Conservation (phyloP, 2,329 filamentous ascomycete genomes). For the Ciborinia camelliae region DNA sequence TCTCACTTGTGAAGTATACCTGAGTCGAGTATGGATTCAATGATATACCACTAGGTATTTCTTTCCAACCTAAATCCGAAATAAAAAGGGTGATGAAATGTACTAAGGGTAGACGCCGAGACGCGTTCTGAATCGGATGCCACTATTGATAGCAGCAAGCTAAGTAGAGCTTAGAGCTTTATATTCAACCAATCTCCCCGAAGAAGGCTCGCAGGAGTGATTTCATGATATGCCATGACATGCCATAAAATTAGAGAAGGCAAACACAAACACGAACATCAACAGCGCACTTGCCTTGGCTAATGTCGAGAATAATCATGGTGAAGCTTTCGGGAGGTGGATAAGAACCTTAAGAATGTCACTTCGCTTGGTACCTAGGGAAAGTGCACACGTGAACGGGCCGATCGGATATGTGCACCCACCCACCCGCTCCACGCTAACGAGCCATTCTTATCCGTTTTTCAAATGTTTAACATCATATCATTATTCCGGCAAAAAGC, state of each 20-base stretch:
- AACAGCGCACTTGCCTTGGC: neutral
- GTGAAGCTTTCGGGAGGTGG: slow-evolving; percentile 2
- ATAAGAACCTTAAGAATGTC: neutral
- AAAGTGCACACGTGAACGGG: neutral
- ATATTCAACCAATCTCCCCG: too few relatives aligned
- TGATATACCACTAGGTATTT: neutral
- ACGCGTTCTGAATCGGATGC: neutral
- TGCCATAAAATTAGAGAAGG: too few relatives aligned
- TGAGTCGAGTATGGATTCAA: neutral
- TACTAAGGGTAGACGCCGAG: neutral
- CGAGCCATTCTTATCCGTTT: neutral
- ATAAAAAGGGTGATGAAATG: neutral
- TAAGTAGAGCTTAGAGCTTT: neutral
- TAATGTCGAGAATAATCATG: neutral
- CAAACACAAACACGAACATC: neutral
- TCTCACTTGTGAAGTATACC: neutral
- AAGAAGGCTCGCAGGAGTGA: neutral
- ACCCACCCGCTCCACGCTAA: neutral
- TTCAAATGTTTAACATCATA: neutral
- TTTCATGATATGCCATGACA: neutral
- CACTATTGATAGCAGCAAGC: neutral
- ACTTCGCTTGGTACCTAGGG: neutral
- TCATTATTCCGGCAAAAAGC: neutral
- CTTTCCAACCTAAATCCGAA: neutral
- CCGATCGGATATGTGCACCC: neutral